Evolutionary conservation across 169 alveolate species (phyloP), one percentile per base, ranked within the genome.

Genomic region (Blepharisma undulans): DNA sequence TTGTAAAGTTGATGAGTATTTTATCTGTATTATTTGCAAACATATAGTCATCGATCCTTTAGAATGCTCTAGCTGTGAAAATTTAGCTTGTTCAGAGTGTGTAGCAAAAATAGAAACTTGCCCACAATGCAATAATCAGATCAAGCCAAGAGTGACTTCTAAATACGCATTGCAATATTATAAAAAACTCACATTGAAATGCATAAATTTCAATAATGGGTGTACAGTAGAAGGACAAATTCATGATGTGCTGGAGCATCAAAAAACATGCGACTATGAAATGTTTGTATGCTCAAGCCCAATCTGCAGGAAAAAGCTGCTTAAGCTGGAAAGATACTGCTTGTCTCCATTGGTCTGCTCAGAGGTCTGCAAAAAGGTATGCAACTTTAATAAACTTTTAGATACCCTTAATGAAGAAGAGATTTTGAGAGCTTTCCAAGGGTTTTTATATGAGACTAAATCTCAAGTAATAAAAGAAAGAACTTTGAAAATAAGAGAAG

Each of bases 181-280:
- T 32, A 36, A 32, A 21, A 21, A 33, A 4, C 60, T 84, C 22
- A 36, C 77, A 36, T 0, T 60, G 34, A 48, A 30, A 22, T 84
- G 89, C 48, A 27, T 22, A 22, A 84, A 84, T 32, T 36, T 25
- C 60, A 22, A 21, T 22, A n/a, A 84, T 21, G 89, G 89, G 14
- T 84, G 89, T n/a, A 2, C 33, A 14, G n/a, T 22, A 21, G 34
- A 84, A n/a, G 74, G 79, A 16, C 32, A n/a, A 22, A 22, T 84
- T 12, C 27, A 84, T 19, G 79, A 84, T 25, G 27, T 22, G 34
- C 10, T 48, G 60, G 34, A 48, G 30, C 89, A 84, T 60, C 74
- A 84, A 84, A 22, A 60, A 60, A 8, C 29, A n/a, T 84, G 89
- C 77, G 89, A 84, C 33, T 84, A 48, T 84, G 79, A 84, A 29